phyloP scores from a whole-genome alignment of 2,329 filamentous ascomycete genomes.

The Colletotrichum gloeosporioides region DNA sequence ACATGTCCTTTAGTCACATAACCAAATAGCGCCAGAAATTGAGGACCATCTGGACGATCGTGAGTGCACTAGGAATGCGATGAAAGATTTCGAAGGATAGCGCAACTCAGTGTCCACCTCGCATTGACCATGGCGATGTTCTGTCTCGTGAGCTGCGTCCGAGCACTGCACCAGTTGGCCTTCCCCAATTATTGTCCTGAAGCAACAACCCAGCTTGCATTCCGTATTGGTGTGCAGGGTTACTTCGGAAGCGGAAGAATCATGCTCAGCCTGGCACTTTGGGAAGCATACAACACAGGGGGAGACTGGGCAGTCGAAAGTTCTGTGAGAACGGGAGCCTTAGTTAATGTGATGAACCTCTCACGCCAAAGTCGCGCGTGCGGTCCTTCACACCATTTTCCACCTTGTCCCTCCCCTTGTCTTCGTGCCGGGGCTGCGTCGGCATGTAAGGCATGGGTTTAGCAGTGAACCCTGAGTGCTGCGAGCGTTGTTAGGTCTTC shows the following conservation, averaged over 20 bases:
- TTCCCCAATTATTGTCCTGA: not conserved
- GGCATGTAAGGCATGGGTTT: not conserved
- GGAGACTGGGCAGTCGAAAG: not conserved
- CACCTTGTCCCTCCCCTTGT: not conserved
- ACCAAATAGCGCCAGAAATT: not conserved
- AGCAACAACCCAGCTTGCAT: not conserved
- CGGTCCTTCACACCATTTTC: not conserved
- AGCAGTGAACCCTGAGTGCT: not conserved
- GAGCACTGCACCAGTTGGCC: too few relatives aligned
- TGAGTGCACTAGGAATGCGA: too few relatives aligned
- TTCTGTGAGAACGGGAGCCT: not conserved
- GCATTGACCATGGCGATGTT: too few relatives aligned
- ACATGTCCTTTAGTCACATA: not conserved
- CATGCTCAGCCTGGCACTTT: not conserved
- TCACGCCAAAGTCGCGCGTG: not conserved
- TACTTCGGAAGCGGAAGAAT: not conserved
- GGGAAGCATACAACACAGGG: not conserved
- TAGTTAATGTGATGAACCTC: not conserved
- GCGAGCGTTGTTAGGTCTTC: not conserved
- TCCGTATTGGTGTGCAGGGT: not conserved
- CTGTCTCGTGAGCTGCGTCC: too few relatives aligned
- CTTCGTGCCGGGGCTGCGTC: not conserved
- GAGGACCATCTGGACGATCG: not conserved
- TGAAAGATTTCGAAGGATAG: too few relatives aligned
- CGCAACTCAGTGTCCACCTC: too few relatives aligned